Base-by-base conservation (phyloP, 2,329 filamentous ascomycete genomes). In the Aciculosporium take region DNA sequence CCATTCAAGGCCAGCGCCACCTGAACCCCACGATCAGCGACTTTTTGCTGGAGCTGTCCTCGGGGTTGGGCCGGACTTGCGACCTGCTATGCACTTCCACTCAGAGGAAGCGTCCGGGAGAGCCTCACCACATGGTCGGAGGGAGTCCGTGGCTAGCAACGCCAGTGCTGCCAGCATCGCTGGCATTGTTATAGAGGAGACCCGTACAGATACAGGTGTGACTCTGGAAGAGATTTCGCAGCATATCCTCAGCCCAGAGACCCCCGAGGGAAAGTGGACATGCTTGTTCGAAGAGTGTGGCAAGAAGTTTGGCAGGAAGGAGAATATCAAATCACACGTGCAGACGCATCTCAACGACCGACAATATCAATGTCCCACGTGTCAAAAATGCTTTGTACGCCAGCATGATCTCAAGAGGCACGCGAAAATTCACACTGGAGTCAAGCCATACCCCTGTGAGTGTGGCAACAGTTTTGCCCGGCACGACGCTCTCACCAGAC, bases 281-380 rank as follows among this genome's bases (percentile, higher is more conserved):
- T 91, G 84, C 56, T 62, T 76, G n/a, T 88, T 66, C 43, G 71
- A 85, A 7, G 79, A 79, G 23, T 98, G 91, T 61, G 75, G 79
- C 51, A 94, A 94, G 61, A 76, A 79, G 40, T 96, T 98, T 57
- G 89, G 88, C n/a, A 78, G 91, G 51, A 94, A 95, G 60, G 91
- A 98, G 61, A 96, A 98, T 64, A 95, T 96, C 68, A 94, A 94
- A 59, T 94, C 88, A 1, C 91, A 98, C 59, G 85, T 98, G 12
- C 91, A 98, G 63, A 98, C 91, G 3, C 91, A 98, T 62, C 79
- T 98, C 48, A 91, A 93, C 53, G 91, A 98, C 60, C 76, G 91
- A 37, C 91, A 95, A 58, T 98, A 86, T 65, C 81, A 85, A 60
- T 98, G 91, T 63, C 87, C 89, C 35, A 81, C 84, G 42, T 98